Evolutionary conservation across 345 rosid species (phyloP).

Genomic region (Corymbia maculata): DNA sequence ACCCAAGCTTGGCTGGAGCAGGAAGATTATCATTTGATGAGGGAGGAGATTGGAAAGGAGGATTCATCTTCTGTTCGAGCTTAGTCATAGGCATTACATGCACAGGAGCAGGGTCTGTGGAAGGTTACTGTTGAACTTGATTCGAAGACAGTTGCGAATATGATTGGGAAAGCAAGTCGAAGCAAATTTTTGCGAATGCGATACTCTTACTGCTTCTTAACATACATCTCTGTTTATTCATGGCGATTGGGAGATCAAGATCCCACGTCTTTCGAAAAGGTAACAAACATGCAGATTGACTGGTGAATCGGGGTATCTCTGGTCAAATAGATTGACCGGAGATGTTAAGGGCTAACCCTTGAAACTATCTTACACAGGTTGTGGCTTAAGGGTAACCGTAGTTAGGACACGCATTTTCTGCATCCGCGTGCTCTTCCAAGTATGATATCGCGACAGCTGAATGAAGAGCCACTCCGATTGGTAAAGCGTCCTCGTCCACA

Average conservation of each 20-base stretch:
- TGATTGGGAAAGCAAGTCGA: not conserved
- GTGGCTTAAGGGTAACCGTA: not conserved
- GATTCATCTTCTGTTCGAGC: not conserved
- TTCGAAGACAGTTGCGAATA: not conserved
- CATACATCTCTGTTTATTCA: not conserved
- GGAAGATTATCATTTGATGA: not conserved
- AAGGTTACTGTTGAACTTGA: not conserved
- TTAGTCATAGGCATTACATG: not conserved
- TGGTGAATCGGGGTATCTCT: not conserved
- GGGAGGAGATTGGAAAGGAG: not conserved
- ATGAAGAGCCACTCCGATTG: constrained; percentile 60
- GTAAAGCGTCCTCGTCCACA: constrained; percentile 55
- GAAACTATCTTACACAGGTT: not conserved
- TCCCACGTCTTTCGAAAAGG: not conserved
- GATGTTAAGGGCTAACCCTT: not conserved
- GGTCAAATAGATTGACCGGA: not conserved
- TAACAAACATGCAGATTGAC: not conserved
- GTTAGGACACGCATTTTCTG: not conserved
- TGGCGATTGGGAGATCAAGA: not conserved
- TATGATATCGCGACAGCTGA: constrained; percentile 55
- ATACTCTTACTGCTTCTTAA: not conserved
- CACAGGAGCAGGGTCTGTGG: not conserved
- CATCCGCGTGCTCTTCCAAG: constrained; percentile 6
- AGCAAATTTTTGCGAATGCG: not conserved
- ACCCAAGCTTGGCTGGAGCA: not conserved